phyloP scores from a whole-genome alignment of 495 filamentous ascomycete species.

The Podospora australis region DNA sequence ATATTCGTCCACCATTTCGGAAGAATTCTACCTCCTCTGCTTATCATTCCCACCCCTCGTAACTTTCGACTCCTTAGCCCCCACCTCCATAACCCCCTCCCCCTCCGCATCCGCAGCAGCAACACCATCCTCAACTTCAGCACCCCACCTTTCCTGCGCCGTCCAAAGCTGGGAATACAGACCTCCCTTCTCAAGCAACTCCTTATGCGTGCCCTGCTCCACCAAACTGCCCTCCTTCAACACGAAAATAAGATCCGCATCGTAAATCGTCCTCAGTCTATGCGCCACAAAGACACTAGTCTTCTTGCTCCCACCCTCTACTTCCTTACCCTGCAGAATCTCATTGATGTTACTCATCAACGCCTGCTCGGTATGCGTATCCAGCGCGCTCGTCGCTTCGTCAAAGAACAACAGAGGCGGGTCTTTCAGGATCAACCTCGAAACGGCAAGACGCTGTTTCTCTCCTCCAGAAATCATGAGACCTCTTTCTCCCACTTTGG shows the following conservation, averaged over 20 bases:
- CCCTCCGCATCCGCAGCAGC: background rate
- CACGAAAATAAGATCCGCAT: constrained; percentile 92
- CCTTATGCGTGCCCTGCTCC: constrained; percentile 78
- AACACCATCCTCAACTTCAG: constrained; percentile 6
- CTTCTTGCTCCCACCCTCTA: too few relatives aligned
- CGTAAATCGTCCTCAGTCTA: constrained; percentile 83
- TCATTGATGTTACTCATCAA: constrained; percentile 90
- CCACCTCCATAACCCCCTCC: too few relatives aligned
- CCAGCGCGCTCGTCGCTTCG: constrained; percentile 92
- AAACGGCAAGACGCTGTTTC: constrained; percentile 88
- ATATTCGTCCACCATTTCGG: too few relatives aligned
- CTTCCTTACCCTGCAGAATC: constrained; percentile 74
- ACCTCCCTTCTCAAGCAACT: constrained; percentile 72
- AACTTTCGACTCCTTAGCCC: too few relatives aligned
- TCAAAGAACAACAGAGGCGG: constrained; percentile 93
- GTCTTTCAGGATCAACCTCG: constrained; percentile 82
- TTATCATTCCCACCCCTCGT: too few relatives aligned
- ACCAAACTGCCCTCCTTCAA: constrained; percentile 74
- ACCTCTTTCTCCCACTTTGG: constrained; percentile 89
- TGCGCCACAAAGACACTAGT: constrained; percentile 96
- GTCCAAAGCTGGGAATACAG: constrained; percentile 87
- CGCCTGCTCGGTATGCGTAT: constrained; percentile 92
- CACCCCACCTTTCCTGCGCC: constrained; percentile 28
- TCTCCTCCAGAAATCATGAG: constrained; percentile 99
- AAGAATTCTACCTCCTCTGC: too few relatives aligned